Conservation (phyloP, 2,329 filamentous ascomycete species). For the Ophiostoma perfectum region DNA sequence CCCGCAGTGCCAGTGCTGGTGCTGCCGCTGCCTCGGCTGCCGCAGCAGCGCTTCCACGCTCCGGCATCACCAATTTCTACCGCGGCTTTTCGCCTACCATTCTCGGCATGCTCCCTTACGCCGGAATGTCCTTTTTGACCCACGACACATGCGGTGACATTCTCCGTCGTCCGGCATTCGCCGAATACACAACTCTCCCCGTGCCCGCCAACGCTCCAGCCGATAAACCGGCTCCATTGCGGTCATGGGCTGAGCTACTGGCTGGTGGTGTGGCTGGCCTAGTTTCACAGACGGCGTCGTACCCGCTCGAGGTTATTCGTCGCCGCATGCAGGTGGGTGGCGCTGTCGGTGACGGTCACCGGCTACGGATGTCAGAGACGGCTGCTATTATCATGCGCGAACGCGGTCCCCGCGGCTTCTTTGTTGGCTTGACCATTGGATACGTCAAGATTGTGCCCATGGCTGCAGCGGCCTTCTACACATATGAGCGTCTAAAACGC, state of each 20-base stretch:
- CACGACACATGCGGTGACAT: constrained; percentile 87
- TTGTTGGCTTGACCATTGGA: constrained; percentile 86
- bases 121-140: constrained; percentile 89
- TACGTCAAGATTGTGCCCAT: constrained; percentile 93
- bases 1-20: constrained; percentile 34
- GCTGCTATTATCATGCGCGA: constrained; percentile 68
- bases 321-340: constrained; percentile 95
- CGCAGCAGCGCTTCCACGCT: constrained; percentile 49
- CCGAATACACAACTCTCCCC: constrained; percentile 69
- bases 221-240: constrained; percentile 65
- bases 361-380: constrained; percentile 74
- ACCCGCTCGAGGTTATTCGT: constrained; percentile 87
- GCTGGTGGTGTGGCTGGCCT: constrained; percentile 82
- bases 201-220: constrained; percentile 45
- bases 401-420: constrained; percentile 75
- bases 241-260: constrained; percentile 78
- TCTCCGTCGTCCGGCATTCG: constrained; percentile 63
- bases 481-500: constrained; percentile 59
- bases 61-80: constrained; percentile 85
- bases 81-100: constrained; percentile 87
- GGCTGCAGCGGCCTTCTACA: constrained; percentile 65
- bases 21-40: constrained; percentile 36
- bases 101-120: constrained; percentile 93
- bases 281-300: constrained; percentile 85
- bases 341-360: constrained; percentile 82